Conservation (phyloP, 2,329 filamentous ascomycete species). For the Falciphora oryzae region DNA sequence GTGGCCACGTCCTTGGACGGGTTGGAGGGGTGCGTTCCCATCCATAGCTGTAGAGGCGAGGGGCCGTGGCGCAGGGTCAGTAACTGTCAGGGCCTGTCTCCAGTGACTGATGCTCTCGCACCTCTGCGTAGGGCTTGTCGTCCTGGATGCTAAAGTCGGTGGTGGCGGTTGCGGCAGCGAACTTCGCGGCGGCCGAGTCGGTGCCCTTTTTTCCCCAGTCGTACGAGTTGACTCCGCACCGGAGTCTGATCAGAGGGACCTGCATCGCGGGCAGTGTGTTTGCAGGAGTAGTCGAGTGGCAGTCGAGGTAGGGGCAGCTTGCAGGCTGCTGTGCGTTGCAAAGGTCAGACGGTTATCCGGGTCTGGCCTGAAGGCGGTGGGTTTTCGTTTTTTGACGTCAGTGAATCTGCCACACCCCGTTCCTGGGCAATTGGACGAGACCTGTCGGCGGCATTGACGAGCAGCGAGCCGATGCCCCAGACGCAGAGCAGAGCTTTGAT, state of each 20-base stretch:
- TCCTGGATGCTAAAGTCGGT: constrained; percentile 70
- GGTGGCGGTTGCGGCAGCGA: constrained; percentile 76
- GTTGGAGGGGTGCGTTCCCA: constrained; percentile 96
- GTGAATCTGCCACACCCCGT: not conserved
- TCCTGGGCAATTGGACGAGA: not conserved
- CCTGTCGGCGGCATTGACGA: no score
- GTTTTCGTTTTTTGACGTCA: not conserved
- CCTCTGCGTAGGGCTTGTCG: constrained; percentile 93
- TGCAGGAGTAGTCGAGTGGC: no score
- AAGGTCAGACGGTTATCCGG: not conserved
- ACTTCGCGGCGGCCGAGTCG: constrained; percentile 82
- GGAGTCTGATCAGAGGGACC: constrained; percentile 77
- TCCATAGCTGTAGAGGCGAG: constrained; percentile 68
- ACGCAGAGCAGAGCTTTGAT: not conserved
- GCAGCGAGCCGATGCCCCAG: no score
- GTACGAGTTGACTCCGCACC: constrained; percentile 95
- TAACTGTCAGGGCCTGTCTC: constrained; percentile 2
- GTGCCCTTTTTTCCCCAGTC: constrained; percentile 96
- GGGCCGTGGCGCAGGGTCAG: constrained; percentile 18
- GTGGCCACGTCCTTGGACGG: constrained; percentile 86
- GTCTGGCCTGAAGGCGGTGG: no score
- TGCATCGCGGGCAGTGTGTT: constrained; percentile 43
- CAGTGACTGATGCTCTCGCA: constrained; percentile 28
- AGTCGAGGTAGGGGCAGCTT: not conserved
- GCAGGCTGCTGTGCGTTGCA: constrained; percentile 1